Base-by-base conservation (phyloP, 2,329 filamentous ascomycete species). In the Talaromyces funiculosus region DNA sequence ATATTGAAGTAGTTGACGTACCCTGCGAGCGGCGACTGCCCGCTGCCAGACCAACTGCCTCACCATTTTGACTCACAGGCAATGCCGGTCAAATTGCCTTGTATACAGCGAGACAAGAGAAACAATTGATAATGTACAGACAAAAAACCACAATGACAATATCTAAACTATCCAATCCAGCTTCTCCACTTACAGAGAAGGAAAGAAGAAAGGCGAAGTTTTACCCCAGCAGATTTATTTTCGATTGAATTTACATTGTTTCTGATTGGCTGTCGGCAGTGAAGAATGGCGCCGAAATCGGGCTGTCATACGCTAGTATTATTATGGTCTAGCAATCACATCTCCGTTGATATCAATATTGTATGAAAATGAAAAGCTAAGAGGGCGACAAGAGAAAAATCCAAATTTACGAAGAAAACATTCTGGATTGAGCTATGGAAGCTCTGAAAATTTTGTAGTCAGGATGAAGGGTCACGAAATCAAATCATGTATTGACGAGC, bases 11-110 rank as follows among this genome's bases (percentile, higher is more conserved):
- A 14, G 7, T 54, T 24, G 14, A 63, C 73, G 66, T 63, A 75
- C 73, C 67, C 71, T 72, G 59, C 70, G 73, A 66, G 71, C 71
- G 64, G 72, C 72, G 53, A 68, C 68, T 61, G 70, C 72, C 67
- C 71, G 67, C 65, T 73, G 71, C 72, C 72, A 75, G 61, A 75
- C 68, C 67, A 75, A 64, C 64, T 75, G 73, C 67, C 72, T 74
- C 67, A 75, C 71, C 73, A 75, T 76, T 31, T 57, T 59, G 47
- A 58, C 37, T 61, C 55, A 57, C 51, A 12, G 33, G 51, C 51
- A 29, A 29, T 54, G 33, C 22, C 20, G 20, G 14, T 18, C 14
- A 8, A 29, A 40, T 40, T 54, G 33, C 20, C 3, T 22, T 7
- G 12, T n/a, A 10, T 54, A 4, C 20, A 16, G 1, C 16, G 4